Evolutionary conservation across 306 rosid genomes (phyloP).

Genomic region (Vigna radiata): DNA sequence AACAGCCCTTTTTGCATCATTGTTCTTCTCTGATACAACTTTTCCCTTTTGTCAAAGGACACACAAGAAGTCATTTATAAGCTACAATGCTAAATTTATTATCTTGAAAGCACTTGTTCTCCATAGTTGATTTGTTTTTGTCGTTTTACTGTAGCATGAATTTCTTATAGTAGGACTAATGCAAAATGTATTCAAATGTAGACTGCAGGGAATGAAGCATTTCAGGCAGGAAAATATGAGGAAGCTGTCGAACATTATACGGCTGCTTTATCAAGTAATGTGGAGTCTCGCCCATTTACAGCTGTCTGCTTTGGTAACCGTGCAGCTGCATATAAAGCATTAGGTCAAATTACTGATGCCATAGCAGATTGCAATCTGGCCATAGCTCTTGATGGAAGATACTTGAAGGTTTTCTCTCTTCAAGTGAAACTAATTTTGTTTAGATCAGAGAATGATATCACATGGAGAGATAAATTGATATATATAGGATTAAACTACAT

Average conservation of each 20-base stretch:
- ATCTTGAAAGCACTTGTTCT: not conserved
- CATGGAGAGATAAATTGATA: not conserved
- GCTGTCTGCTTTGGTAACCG: conserved; percentile 31
- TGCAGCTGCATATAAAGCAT: conserved; percentile 21
- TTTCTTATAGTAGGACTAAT: not conserved
- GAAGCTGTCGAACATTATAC: conserved; percentile 35
- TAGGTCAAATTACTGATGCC: conserved; percentile 20
- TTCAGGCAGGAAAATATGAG: conserved; percentile 8
- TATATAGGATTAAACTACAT: not conserved
- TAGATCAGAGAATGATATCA: not conserved
- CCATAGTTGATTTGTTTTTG: not conserved
- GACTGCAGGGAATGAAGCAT: conserved; percentile 17
- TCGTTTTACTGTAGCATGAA: not conserved
- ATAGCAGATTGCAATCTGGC: conserved; percentile 32
- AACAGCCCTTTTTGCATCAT: not conserved
- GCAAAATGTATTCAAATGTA: not conserved
- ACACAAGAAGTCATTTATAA: not conserved
- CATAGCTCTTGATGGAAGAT: conserved; percentile 33
- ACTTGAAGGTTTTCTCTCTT: conserved; percentile 14
- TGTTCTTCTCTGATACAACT: not conserved
- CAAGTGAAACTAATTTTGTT: not conserved
- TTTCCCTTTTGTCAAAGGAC: not conserved
- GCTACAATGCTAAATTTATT: not conserved
- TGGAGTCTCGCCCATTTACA: conserved; percentile 18
- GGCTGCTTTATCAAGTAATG: conserved; percentile 18